phyloP scores from a whole-genome alignment of 140 eudicot species.

The Anethum foeniculum region DNA sequence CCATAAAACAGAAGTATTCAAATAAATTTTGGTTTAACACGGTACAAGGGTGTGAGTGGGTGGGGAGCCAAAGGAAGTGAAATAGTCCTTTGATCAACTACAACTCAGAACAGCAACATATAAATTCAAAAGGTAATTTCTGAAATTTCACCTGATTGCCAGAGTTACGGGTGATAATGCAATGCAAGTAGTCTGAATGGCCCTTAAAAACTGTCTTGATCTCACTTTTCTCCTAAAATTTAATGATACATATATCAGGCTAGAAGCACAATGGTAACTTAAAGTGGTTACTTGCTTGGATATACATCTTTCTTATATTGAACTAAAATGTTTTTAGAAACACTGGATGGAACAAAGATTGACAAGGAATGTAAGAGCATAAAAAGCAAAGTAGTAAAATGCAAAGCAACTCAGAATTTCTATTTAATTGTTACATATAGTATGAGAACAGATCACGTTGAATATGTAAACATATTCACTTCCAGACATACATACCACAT shows the following conservation, averaged over 20 bases:
- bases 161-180: slow-evolving; percentile 55
- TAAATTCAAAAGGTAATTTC: neutral
- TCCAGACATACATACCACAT: slow-evolving; percentile 62
- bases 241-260: neutral
- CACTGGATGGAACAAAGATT: neutral
- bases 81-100: neutral
- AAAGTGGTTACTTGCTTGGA: neutral
- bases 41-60: neutral
- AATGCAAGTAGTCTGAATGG: slow-evolving; percentile 79
- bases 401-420: no score
- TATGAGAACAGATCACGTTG: no score
- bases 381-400: no score
- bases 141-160: slow-evolving; percentile 49
- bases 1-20: neutral
- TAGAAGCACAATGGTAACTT: neutral
- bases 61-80: neutral
- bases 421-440: no score
- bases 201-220: slow-evolving; percentile 75
- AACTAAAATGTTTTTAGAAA: neutral
- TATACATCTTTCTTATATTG: neutral
- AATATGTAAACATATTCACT: slow-evolving; percentile 13
- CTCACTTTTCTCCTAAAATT: slow-evolving; percentile 53
- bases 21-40: neutral
- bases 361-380: no score
- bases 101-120: slow-evolving; percentile 1